phyloP scores from a whole-genome alignment of 2,329 filamentous ascomycete genomes.

The Purpureocillium takamizusanense region DNA sequence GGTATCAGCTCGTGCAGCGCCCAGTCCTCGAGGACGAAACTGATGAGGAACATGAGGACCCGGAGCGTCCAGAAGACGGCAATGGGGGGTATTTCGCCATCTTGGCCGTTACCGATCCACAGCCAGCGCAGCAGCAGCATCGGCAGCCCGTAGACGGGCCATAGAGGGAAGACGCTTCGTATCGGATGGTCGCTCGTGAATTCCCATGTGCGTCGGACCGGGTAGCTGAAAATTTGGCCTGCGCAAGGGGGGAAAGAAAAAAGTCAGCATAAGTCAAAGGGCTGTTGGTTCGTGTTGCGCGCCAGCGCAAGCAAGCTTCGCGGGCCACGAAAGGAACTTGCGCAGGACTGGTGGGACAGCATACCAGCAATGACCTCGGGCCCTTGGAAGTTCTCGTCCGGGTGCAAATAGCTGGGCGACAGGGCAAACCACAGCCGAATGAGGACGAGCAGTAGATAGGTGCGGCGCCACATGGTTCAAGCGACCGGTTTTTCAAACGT shows the following conservation, averaged over 20 bases:
- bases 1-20: slow-evolving; percentile 85
- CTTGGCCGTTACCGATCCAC: slow-evolving; percentile 74
- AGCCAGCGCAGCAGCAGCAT: slow-evolving; percentile 91
- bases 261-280: background rate
- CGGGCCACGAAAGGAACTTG: no score
- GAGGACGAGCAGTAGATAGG: slow-evolving; percentile 75
- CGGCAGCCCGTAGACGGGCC: slow-evolving; percentile 88
- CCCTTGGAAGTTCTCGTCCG: slow-evolving; percentile 98
- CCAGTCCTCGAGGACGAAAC: slow-evolving; percentile 97
- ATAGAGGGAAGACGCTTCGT: slow-evolving; percentile 92
- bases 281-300: background rate
- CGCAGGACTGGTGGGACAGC: slow-evolving; percentile 19
- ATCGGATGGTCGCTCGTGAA: slow-evolving; percentile 84
- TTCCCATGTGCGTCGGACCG: slow-evolving; percentile 87
- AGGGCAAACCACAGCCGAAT: slow-evolving; percentile 90
- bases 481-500: slow-evolving; percentile 5
- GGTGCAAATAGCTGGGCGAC: slow-evolving; percentile 92
- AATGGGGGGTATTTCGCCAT: slow-evolving; percentile 70
- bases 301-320: background rate
- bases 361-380: slow-evolving; percentile 94
- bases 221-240: slow-evolving; percentile 92
- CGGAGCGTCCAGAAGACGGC: slow-evolving; percentile 85
- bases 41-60: slow-evolving; percentile 85
- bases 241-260: no score
- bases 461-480: slow-evolving; percentile 74